phyloP scores from a whole-genome alignment of 2,329 filamentous ascomycete species.

The Xylariaceae sp. region DNA sequence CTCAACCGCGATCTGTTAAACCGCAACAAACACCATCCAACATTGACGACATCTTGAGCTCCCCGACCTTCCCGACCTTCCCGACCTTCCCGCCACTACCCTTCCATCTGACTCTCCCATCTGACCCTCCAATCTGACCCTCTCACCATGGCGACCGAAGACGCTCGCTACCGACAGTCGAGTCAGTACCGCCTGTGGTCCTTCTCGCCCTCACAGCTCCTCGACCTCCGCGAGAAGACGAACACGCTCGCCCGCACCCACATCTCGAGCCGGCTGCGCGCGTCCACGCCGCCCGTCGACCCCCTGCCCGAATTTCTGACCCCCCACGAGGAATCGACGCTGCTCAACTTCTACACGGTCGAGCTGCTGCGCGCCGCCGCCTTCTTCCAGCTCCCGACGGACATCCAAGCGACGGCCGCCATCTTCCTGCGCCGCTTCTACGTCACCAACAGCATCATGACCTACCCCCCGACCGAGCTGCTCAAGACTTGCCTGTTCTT shows the following conservation, averaged over 20 bases:
- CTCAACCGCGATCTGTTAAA: too few relatives aligned
- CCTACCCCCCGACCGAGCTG: slow-evolving; percentile 84
- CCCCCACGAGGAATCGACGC: slow-evolving; percentile 70
- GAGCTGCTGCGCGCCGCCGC: slow-evolving; percentile 50
- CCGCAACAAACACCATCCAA: too few relatives aligned
- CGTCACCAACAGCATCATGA: slow-evolving; percentile 91
- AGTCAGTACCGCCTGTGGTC: slow-evolving; percentile 93
- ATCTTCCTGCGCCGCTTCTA: slow-evolving; percentile 94
- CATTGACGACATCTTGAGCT: too few relatives aligned
- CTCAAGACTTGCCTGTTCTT: slow-evolving; percentile 89
- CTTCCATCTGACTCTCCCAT: too few relatives aligned
- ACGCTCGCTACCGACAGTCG: slow-evolving; percentile 81
- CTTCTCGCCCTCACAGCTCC: slow-evolving; percentile 67
- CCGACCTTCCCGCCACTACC: too few relatives aligned
- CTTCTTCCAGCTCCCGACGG: slow-evolving; percentile 43
- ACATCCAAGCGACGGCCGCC: slow-evolving; percentile 65
- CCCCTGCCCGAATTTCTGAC: slow-evolving; percentile 70
- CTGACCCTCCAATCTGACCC: too few relatives aligned
- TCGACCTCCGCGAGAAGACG: slow-evolving; percentile 65
- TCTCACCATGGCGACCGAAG: slow-evolving; percentile 66
- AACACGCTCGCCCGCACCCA: slow-evolving; percentile 63
- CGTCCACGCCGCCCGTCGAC: slow-evolving; percentile 41
- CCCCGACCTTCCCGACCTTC: too few relatives aligned
- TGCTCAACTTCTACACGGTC: slow-evolving; percentile 70
- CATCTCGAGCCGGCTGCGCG: slow-evolving; percentile 50